Evolutionary conservation across 768 basidiomycete species (phyloP).

Genomic region (Calocybe cyanea): DNA sequence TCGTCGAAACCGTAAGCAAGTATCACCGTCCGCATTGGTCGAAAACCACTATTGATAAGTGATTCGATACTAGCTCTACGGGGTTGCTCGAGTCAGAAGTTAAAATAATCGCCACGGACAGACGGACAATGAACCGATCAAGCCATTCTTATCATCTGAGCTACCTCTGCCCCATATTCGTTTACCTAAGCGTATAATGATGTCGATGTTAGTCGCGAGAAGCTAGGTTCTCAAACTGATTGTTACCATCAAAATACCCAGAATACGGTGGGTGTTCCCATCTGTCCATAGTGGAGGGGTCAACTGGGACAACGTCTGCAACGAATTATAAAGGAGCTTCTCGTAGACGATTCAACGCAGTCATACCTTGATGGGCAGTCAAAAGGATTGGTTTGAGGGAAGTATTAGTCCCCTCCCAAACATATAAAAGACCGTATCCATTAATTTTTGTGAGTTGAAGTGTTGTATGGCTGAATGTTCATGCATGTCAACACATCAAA

Average conservation of each 20-base stretch:
- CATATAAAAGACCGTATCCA: conserved; percentile 70
- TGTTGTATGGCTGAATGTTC: conserved; percentile 46
- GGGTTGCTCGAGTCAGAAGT: not conserved
- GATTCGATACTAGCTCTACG: conserved; percentile 55
- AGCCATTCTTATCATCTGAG: conserved; percentile 72
- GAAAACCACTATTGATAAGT: conserved; percentile 57
- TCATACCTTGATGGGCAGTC: conserved; percentile 61
- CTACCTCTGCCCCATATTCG: conserved; percentile 76
- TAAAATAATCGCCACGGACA: not conserved
- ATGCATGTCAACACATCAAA: not conserved
- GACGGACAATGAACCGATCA: conserved; percentile 61
- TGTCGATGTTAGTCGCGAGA: not conserved
- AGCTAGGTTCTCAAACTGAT: not conserved
- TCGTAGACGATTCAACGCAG: not conserved
- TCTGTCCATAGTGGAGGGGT: conserved; percentile 40
- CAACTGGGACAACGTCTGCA: conserved; percentile 61
- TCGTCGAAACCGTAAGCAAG: conserved; percentile 77
- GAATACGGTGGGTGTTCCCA: conserved; percentile 61
- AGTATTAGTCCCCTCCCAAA: conserved; percentile 63
- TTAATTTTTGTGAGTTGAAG: conserved; percentile 68
- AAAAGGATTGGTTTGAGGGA: conserved; percentile 67
- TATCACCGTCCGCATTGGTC: conserved; percentile 60
- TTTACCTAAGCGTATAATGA: conserved; percentile 24
- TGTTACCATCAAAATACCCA: conserved; percentile 50
- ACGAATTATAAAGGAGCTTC: not conserved